Base-by-base conservation (phyloP, 2,329 filamentous ascomycete species). In the Hymenoscyphus albidus region DNA sequence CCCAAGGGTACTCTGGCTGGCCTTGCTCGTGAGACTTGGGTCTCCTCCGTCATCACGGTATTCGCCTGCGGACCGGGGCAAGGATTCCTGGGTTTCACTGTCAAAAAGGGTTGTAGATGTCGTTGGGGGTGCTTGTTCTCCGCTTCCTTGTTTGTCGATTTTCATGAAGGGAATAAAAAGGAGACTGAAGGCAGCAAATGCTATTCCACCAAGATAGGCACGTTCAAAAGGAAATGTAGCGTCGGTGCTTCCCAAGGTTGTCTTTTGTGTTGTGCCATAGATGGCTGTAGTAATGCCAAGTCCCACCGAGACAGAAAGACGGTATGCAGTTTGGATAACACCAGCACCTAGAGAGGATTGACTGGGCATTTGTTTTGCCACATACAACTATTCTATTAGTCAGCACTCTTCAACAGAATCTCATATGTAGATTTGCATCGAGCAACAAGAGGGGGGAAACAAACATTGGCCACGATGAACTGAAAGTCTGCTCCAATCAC, bases 401-500 rank as follows among this genome's bases (percentile, higher is more conserved):
- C 35, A 67, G 69, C 18, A 9, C 7, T 22, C 9, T 7, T 22
- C 22, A n/a, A 51, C 1, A 18, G 22, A 18, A 18, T 51, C n/a
- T 51, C 22, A 18, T 16, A 22, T 18, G 22, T 51, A 1, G 38
- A 57, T 38, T 31, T 39, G n/a, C 6, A 59, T 13, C 14, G 7
- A 12, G 13, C n/a, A 48, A n/a, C 10, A 58, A 51, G 35, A 35
- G 42, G 18, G n/a, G n/a, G 39, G 44, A 10, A 14, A 76, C 82
- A 70, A 73, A 87, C 83, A 70, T 91, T 90, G 3, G 85, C 83
- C 27, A 90, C 87, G 65, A 89, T 89, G 74, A 90, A 90, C 64
- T 90, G 84, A 40, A 91, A 83, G 71, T 90, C 88, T 0, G 87
- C 87, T 0, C 88, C 88, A 3, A 88, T 77, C 1, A 90, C 87